Evolutionary conservation across 2,329 filamentous ascomycete species (phyloP).

Genomic region (Aspergillus chevalieri): DNA sequence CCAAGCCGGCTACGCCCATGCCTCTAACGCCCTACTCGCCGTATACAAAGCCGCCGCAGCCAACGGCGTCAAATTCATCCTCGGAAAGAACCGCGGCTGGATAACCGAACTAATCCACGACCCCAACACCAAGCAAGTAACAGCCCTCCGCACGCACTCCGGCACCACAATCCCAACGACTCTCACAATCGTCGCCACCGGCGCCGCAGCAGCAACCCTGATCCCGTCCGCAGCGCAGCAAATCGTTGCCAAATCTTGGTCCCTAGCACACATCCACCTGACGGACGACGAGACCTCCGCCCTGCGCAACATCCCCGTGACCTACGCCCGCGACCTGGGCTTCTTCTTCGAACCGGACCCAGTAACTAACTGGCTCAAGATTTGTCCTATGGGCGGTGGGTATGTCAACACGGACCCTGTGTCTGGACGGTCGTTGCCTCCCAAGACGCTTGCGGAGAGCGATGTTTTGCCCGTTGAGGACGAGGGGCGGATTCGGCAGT

Average conservation of each 20-base stretch:
- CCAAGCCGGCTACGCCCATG: slow-evolving; percentile 53
- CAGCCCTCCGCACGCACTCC: slow-evolving; percentile 34
- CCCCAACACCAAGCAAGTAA: slow-evolving; percentile 15
- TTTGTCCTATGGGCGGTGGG: slow-evolving; percentile 55
- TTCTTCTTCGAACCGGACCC: slow-evolving; percentile 63
- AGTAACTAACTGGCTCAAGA: slow-evolving; percentile 52
- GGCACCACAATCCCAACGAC: slow-evolving; percentile 32
- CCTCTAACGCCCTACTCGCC: slow-evolving; percentile 46
- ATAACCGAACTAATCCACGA: slow-evolving; percentile 37
- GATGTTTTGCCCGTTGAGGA: slow-evolving; percentile 51
- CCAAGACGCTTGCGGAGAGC: slow-evolving; percentile 25
- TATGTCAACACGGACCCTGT: slow-evolving; percentile 47
- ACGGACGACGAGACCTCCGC: slow-evolving; percentile 48
- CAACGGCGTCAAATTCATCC: slow-evolving; percentile 38
- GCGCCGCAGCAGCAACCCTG: slow-evolving; percentile 45
- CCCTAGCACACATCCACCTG: slow-evolving; percentile 55
- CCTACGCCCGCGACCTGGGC: slow-evolving; percentile 55
- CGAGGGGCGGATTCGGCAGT: slow-evolving; percentile 46
- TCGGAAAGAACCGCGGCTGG: slow-evolving; percentile 38
- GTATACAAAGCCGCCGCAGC: slow-evolving; percentile 41
- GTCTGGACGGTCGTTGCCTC: slow-evolving; percentile 39
- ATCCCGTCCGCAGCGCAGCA: slow-evolving; percentile 46
- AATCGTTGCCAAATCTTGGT: slow-evolving; percentile 53
- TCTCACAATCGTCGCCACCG: slow-evolving; percentile 48
- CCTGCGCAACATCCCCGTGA: slow-evolving; percentile 55